Evolutionary conservation across 345 rosid species (phyloP).

Genomic region (Euphorbia pulcherrima): DNA sequence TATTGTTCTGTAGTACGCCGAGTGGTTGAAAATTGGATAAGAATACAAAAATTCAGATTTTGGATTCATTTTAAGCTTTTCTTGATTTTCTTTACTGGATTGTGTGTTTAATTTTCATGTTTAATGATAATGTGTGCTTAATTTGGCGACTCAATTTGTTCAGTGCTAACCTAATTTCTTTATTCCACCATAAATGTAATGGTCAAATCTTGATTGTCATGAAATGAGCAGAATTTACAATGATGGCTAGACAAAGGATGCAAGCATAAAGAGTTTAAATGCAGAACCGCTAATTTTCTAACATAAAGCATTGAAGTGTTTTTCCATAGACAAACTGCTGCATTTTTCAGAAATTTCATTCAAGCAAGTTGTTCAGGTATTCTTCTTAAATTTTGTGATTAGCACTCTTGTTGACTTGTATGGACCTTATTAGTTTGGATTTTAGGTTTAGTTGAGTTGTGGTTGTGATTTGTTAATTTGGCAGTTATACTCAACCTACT

Average conservation of each 20-base stretch:
- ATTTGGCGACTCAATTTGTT: neutral
- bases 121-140: neutral
- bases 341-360: neutral
- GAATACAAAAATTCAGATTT: neutral
- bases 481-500: too few relatives aligned
- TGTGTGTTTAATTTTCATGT: neutral
- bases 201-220: conserved; percentile 9
- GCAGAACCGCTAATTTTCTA: neutral
- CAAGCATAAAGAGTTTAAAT: neutral
- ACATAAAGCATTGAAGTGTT: too few relatives aligned
- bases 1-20: neutral
- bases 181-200: neutral
- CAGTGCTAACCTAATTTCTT: neutral
- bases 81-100: neutral
- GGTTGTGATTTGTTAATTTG: conserved; percentile 4
- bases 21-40: neutral
- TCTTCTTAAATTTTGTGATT: neutral
- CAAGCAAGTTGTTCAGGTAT: conserved; percentile 1
- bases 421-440: neutral
- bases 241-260: neutral
- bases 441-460: conserved; percentile 1
- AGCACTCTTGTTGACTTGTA: neutral
- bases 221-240: conserved; percentile 2
- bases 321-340: too few relatives aligned
- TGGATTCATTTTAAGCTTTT: neutral